These are phyloP conservation scores for Psilocybe sp. DNA, from an alignment of 768 basidiomycete genomes.

Conservation along the genomic window DNA sequence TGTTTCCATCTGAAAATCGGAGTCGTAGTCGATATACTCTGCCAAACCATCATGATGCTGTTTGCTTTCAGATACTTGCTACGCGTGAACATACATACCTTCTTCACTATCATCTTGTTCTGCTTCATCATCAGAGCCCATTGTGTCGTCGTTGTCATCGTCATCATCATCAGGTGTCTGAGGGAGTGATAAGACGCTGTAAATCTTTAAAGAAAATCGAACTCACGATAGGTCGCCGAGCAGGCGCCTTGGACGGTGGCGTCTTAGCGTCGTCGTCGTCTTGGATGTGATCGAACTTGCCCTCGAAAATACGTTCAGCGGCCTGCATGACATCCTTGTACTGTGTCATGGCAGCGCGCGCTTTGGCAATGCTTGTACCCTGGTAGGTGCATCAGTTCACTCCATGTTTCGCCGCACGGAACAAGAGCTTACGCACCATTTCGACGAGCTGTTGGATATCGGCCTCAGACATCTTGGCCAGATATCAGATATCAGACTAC, in stretches of 20 bases:
- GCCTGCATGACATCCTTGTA: slow-evolving; percentile 92
- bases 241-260: slow-evolving; percentile 15
- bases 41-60: slow-evolving; percentile 30
- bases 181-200: slow-evolving; percentile 1
- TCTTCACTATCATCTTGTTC: slow-evolving; percentile 51
- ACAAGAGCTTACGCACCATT: slow-evolving; percentile 28
- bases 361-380: slow-evolving; percentile 84
- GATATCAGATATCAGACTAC: no score
- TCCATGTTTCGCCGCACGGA: background rate
- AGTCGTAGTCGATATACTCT: slow-evolving; percentile 79
- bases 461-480: slow-evolving; percentile 36
- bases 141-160: slow-evolving; percentile 21
- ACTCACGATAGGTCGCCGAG: slow-evolving; percentile 24
- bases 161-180: slow-evolving; percentile 57
- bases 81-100: slow-evolving; percentile 4
- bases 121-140: slow-evolving; percentile 43
- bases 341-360: slow-evolving; percentile 76
- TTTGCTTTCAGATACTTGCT: background rate
- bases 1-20: slow-evolving; percentile 57
- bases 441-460: slow-evolving; percentile 56
- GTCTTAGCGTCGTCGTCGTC: slow-evolving; percentile 50
- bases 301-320: slow-evolving; percentile 82
- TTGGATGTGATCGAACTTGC: slow-evolving; percentile 75
- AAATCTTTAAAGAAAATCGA: slow-evolving; percentile 1
- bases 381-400: slow-evolving; percentile 24